Evolutionary conservation across 2,329 filamentous ascomycete genomes (phyloP).

Genomic region (Fusarium buharicum): DNA sequence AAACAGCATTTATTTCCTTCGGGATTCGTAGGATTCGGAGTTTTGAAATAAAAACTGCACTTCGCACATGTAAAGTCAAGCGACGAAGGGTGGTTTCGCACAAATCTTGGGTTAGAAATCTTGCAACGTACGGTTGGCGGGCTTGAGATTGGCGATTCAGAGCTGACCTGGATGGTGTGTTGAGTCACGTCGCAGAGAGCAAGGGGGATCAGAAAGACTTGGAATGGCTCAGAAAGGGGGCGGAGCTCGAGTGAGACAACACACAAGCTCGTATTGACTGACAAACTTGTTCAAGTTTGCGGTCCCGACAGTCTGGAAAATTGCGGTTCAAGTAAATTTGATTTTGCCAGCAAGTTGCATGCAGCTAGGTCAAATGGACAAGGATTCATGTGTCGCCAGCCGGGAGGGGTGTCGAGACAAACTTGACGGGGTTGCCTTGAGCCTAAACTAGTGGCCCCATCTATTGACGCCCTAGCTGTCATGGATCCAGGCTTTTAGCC

Average conservation of each 20-base stretch:
- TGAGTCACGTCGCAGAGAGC: conserved; percentile 23
- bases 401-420: conserved; percentile 42
- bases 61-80: conserved; percentile 36
- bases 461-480: conserved; percentile 37
- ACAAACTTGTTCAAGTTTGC: conserved; percentile 40
- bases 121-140: conserved; percentile 34
- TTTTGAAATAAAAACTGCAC: not conserved
- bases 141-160: conserved; percentile 40
- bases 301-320: conserved; percentile 53
- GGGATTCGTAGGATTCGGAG: not conserved
- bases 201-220: conserved; percentile 25
- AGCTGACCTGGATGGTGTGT: conserved; percentile 25
- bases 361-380: conserved; percentile 34
- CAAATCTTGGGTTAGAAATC: conserved; percentile 28
- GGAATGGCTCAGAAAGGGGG: conserved; percentile 28
- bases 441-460: conserved; percentile 42
- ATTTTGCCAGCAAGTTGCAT: conserved; percentile 43
- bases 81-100: conserved; percentile 36
- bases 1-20: not conserved
- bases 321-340: conserved; percentile 49
- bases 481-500: conserved; percentile 45
- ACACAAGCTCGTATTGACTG: conserved; percentile 40
- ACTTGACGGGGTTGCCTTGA: conserved; percentile 35
- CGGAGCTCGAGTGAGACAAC: conserved; percentile 34
- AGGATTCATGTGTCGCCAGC: conserved; percentile 30